Conservation (phyloP, 2,329 filamentous ascomycete genomes). For the Sarocladium kiliense region DNA sequence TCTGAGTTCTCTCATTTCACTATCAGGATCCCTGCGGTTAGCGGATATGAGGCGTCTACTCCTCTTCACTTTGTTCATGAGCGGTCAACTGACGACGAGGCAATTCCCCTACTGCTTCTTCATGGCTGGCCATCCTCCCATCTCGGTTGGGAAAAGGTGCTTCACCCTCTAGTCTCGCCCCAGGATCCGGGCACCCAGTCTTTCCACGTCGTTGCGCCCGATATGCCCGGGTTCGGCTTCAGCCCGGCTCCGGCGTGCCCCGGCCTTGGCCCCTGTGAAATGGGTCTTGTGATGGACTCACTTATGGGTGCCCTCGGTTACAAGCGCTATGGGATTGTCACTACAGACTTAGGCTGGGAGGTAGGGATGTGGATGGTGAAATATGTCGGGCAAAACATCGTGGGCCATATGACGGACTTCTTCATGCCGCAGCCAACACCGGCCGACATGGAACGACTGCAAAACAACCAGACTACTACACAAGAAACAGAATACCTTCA, state of each 20-base stretch:
- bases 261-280: slow-evolving; percentile 12
- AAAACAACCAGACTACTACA: background rate
- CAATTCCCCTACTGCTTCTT: slow-evolving; percentile 13
- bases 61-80: slow-evolving; percentile 16
- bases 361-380: slow-evolving; percentile 12
- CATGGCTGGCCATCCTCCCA: slow-evolving; percentile 11
- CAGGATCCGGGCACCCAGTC: background rate
- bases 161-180: background rate
- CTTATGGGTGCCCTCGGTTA: slow-evolving; percentile 16
- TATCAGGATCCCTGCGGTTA: slow-evolving; percentile 1
- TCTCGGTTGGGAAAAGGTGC: slow-evolving; percentile 10
- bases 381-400: slow-evolving; percentile 9
- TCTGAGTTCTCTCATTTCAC: slow-evolving; percentile 10
- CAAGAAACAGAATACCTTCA: slow-evolving; percentile 5
- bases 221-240: slow-evolving; percentile 17
- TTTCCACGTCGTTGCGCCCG: slow-evolving; percentile 15
- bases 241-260: slow-evolving; percentile 14
- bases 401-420: slow-evolving; percentile 12
- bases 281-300: slow-evolving; percentile 12
- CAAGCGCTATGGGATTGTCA: slow-evolving; percentile 13
- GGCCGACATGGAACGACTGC: background rate
- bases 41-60: slow-evolving; percentile 7
- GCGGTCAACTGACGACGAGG: slow-evolving; percentile 8
- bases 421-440: background rate
- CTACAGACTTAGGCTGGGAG: slow-evolving; percentile 13